Base-by-base conservation (phyloP, 208 protist genomes). In the Jaenimonas drosophilae region DNA sequence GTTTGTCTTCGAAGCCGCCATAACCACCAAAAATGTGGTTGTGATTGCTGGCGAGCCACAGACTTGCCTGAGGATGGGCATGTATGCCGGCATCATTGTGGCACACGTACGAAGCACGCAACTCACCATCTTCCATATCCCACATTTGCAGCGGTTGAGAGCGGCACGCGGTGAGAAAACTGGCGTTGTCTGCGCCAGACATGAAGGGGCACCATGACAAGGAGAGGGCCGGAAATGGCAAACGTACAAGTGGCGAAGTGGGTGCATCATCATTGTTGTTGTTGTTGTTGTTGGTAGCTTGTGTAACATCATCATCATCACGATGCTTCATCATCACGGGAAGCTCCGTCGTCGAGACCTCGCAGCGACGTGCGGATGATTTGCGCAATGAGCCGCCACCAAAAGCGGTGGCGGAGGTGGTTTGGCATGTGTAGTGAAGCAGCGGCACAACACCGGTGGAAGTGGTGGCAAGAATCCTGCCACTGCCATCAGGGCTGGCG, bases 131-230 rank as follows among this genome's bases (percentile, higher is more conserved):
- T 14, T 79, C 67, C 1, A 59, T 7, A 49, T 91, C 78, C 79
- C 83, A 88, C 38, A 92, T 34, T 51, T 92, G 84, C 39, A 92
- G 48, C 4, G 84, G 84, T 49, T 62, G 62, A 34, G 62, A 69
- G 28, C 45, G 27, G 40, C 70, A 72, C 14, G 69, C 69, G 3
- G 71, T 74, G 26, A 84, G 40, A 49, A 79, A 86, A n/a, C 65
- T 56, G 0, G 79, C 64, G 23, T 76, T 39, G n/a, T 48, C 60
- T 11, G 26, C 25, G 7, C 64, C 71, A 0, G 42, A n/a, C 52
- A 76, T 83, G 62, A 86, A 82, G 12, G 84, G 76, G 39, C 77
- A 89, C 79, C 84, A 92, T 3, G 57, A 54, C 6, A 92, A 26
- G 46, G 86, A 71, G 19, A 68, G 69, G n/a, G 75, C 70, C 9